Percentiles rank a stretch among this genome's conserved stretches.
Evolutionary conservation across 495 filamentous ascomycete species (phyloP).

Genomic region (Podospora anserina): DNA sequence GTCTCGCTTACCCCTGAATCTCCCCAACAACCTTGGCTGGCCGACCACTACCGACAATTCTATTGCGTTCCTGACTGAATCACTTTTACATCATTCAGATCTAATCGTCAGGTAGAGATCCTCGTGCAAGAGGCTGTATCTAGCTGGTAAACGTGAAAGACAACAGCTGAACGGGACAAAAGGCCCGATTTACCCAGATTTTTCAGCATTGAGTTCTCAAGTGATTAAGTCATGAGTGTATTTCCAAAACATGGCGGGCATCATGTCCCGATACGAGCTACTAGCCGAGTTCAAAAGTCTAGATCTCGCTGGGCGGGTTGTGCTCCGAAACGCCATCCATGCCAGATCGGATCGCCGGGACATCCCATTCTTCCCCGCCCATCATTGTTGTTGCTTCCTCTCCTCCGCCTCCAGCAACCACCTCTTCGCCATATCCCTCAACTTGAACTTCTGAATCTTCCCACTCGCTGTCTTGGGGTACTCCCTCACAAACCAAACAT

Average conservation of each 20-base stretch:
- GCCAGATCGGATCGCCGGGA: neutral
- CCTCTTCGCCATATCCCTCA: constrained; percentile 56
- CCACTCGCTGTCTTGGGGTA: constrained; percentile 95
- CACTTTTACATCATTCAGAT: neutral
- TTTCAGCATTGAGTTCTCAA: neutral
- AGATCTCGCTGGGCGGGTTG: neutral
- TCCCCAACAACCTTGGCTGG: neutral
- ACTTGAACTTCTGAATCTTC: constrained; percentile 94
- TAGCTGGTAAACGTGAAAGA: neutral
- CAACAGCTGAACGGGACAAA: neutral
- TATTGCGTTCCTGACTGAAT: neutral
- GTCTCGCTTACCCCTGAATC: constrained; percentile 11
- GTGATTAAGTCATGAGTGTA: neutral
- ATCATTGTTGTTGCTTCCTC: neutral
- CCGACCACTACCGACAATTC: neutral
- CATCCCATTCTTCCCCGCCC: neutral
- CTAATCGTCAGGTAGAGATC: neutral
- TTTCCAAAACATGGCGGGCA: neutral
- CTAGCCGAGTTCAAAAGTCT: neutral
- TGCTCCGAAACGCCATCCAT: neutral
- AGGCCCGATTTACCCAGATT: neutral
- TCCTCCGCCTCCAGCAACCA: constrained; percentile 17
- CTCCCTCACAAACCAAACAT: constrained; percentile 77
- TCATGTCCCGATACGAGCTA: neutral
- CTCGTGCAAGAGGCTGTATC: neutral